A percentile compares a stretch with the other conserved stretches of the same genome.
These are phyloP conservation scores for Diplodia sapinea DNA, from an alignment of 2,329 filamentous ascomycete species.

Conservation along the genomic window DNA sequence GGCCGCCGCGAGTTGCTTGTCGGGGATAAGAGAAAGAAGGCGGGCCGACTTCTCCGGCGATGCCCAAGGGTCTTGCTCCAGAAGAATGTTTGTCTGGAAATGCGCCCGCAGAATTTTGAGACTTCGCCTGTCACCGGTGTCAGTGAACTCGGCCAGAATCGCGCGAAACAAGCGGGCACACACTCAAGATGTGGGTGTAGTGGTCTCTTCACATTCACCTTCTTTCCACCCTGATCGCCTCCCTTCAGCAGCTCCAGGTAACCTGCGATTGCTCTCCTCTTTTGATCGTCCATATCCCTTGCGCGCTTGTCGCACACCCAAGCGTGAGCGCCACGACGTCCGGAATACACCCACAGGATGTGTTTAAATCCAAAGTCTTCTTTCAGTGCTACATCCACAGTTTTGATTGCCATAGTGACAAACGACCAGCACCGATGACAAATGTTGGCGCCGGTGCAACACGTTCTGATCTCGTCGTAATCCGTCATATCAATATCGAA, in stretches of 20 bases:
- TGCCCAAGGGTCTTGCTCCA: conserved; percentile 84
- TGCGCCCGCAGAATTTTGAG: conserved; percentile 82
- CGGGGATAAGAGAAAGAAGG: conserved; percentile 83
- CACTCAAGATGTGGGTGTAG: conserved; percentile 86
- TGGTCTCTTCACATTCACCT: conserved; percentile 81
- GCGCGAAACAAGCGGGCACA: conserved; percentile 38
- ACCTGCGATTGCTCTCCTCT: conserved; percentile 80
- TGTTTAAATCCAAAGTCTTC: conserved; percentile 98
- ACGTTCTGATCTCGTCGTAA: conserved; percentile 95
- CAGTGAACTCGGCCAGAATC: background rate
- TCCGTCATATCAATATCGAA: conserved; percentile 99
- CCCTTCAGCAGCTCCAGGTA: conserved; percentile 92
- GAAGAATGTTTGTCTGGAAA: conserved; percentile 82
- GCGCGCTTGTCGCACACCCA: conserved; percentile 96
- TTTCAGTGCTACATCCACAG: conserved; percentile 82
- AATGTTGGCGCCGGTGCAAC: conserved; percentile 91
- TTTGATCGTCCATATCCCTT: conserved; percentile 81
- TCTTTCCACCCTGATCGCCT: conserved; percentile 83
- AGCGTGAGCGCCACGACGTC: conserved; percentile 92
- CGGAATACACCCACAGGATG: conserved; percentile 98
- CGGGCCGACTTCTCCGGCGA: conserved; percentile 72
- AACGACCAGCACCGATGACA: conserved; percentile 96
- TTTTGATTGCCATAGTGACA: conserved; percentile 96
- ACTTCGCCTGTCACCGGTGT: conserved; percentile 66
- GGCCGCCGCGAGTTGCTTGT: conserved; percentile 75